phyloP scores from a whole-genome alignment of 2,329 filamentous ascomycete genomes.

The Coniella lustricola region DNA sequence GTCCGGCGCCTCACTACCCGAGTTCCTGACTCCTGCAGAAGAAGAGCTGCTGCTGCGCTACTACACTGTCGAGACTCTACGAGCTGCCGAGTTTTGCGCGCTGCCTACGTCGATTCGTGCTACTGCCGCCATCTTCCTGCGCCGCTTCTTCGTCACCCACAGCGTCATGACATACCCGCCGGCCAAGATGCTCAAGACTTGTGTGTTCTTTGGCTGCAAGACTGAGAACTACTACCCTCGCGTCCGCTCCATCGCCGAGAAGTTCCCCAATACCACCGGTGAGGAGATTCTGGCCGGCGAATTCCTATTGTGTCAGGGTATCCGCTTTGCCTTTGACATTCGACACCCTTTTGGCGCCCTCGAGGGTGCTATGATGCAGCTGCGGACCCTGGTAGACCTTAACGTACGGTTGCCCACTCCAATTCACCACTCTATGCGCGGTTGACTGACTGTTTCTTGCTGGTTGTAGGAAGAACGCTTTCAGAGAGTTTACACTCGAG shows the following conservation, averaged over 20 bases:
- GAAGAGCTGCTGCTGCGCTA: conserved; percentile 76
- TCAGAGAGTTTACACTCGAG: conserved; percentile 60
- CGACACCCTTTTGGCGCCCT: conserved; percentile 83
- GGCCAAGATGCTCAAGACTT: conserved; percentile 79
- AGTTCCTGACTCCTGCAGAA: conserved; percentile 76
- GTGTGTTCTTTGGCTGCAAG: conserved; percentile 89
- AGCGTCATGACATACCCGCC: conserved; percentile 95
- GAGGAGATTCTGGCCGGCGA: conserved; percentile 87
- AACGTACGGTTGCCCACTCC: conserved; percentile 31
- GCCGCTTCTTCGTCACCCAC: conserved; percentile 92
- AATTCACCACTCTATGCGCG: neutral
- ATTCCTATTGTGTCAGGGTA: conserved; percentile 84
- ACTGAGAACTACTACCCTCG: conserved; percentile 77
- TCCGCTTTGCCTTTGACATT: conserved; percentile 90
- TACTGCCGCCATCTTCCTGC: conserved; percentile 82
- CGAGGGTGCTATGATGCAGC: conserved; percentile 79
- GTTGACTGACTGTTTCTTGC: neutral
- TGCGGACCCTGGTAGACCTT: conserved; percentile 60
- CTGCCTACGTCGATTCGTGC: conserved; percentile 49
- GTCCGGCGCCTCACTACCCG: conserved; percentile 44
- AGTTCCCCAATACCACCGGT: conserved; percentile 61
- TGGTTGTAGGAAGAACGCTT: conserved; percentile 32
- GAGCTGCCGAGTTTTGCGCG: conserved; percentile 47
- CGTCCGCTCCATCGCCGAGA: conserved; percentile 54
- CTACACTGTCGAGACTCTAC: conserved; percentile 57